These are phyloP conservation scores for Leptographium flavum DNA, from an alignment of 2,329 filamentous ascomycete genomes.

Conservation along the genomic window DNA sequence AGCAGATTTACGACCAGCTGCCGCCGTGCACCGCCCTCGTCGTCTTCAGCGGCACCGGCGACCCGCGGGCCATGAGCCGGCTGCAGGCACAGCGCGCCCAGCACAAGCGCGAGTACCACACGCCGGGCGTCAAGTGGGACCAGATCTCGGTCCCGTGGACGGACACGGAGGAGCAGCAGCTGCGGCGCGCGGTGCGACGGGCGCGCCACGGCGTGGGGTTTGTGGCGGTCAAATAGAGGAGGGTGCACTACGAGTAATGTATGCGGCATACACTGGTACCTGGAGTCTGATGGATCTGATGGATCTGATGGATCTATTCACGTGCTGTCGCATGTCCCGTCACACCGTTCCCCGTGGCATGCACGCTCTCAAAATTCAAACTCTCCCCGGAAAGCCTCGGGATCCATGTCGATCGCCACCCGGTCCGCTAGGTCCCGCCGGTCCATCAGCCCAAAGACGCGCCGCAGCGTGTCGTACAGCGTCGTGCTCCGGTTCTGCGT, in stretches of 20 bases:
- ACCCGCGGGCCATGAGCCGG: conserved; percentile 51
- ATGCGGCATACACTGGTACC: no score
- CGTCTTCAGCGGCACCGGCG: conserved; percentile 51
- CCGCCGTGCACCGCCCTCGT: conserved; percentile 53
- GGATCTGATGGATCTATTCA: no score
- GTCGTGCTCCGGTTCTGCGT: conserved; percentile 95
- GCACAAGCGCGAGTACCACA: conserved; percentile 51
- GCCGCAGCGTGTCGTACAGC: conserved; percentile 80
- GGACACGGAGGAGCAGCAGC: conserved; percentile 48
- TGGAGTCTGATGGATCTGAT: no score
- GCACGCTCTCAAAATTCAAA: conserved; percentile 64
- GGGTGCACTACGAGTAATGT: not conserved
- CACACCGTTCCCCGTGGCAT: no score
- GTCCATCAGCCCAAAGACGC: conserved; percentile 96
- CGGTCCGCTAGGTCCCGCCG: conserved; percentile 74
- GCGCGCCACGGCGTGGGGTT: conserved; percentile 52
- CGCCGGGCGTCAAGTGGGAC: conserved; percentile 50
- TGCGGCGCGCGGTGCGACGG: conserved; percentile 39
- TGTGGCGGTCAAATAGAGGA: conserved; percentile 43
- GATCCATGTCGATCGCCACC: conserved; percentile 81
- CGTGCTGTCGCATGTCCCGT: no score
- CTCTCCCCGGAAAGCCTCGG: conserved; percentile 74
- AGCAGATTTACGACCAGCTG: conserved; percentile 40
- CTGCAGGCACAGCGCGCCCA: conserved; percentile 45
- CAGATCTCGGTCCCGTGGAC: conserved; percentile 54